Percentiles rank a stretch among this genome's conserved stretches.
phyloP scores from a whole-genome alignment of 768 basidiomycete species.

The Serpula lacrymans region DNA sequence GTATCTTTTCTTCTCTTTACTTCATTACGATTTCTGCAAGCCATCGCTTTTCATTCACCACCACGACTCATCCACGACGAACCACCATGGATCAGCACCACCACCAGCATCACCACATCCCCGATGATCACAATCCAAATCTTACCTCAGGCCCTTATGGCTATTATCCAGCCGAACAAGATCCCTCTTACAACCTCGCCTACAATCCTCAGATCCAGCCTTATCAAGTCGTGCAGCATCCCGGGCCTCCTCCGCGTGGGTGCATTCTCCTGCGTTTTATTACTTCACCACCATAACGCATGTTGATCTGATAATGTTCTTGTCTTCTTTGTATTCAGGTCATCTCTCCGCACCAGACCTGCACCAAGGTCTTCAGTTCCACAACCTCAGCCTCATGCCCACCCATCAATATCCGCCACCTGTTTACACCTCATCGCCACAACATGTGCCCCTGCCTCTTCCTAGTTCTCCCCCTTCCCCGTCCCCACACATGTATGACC shows the following conservation, averaged over 20 bases:
- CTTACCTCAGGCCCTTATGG: slow-evolving; percentile 42
- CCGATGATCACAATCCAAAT: slow-evolving; percentile 44
- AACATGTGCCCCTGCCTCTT: slow-evolving; percentile 66
- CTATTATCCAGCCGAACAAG: slow-evolving; percentile 55
- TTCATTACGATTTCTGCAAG: slow-evolving; percentile 27
- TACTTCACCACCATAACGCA: slow-evolving; percentile 45
- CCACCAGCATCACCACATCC: slow-evolving; percentile 43
- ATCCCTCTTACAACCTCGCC: slow-evolving; percentile 49
- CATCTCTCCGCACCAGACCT: slow-evolving; percentile 64
- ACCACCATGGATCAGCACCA: slow-evolving; percentile 44
- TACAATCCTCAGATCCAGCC: slow-evolving; percentile 55
- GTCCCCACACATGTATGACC: slow-evolving; percentile 79
- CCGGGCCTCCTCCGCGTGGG: slow-evolving; percentile 71
- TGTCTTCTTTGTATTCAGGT: slow-evolving; percentile 51
- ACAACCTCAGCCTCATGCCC: slow-evolving; percentile 63
- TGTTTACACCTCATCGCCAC: slow-evolving; percentile 59
- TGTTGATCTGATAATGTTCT: slow-evolving; percentile 66
- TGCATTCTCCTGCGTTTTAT: slow-evolving; percentile 43
- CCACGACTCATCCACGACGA: slow-evolving; percentile 34
- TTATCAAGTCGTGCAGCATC: slow-evolving; percentile 51
- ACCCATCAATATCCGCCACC: slow-evolving; percentile 61
- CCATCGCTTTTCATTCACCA: slow-evolving; percentile 33
- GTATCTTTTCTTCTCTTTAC: slow-evolving; percentile 28
- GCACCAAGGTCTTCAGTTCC: slow-evolving; percentile 60
- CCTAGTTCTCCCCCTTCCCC: slow-evolving; percentile 71